Base-by-base conservation (phyloP, 2,329 filamentous ascomycete genomes). In the Zalaria obscura region DNA sequence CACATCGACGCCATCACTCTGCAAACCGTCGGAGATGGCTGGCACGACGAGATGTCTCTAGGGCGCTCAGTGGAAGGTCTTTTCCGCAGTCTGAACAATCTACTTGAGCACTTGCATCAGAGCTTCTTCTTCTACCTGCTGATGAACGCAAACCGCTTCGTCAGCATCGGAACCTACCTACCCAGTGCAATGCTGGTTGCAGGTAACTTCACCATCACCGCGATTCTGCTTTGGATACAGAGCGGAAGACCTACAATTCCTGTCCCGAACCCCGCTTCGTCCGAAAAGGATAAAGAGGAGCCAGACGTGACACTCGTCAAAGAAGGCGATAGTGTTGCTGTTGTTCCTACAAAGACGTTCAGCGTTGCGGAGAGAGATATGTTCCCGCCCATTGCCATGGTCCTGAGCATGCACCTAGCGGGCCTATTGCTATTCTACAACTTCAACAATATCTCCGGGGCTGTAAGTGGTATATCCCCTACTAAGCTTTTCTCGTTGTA, bases 111-210 rank as follows among this genome's bases (percentile, higher is more conserved):
- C 58, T 71, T 98, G 46, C 91, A 98, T 59, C 91, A 98, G 65
- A 95, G 88, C 60, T 98, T 98, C 69, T 98, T 98, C 73, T 96
- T 98, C 65, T 98, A 98, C 60, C 69, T 98, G 40, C 72, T 98
- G 36, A 87, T 96, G 76, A 81, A 93, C 50, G 76, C 80, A 27
- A 84, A 91, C 53, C 79, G 88, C 7, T 98, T 98, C 57, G 91
- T 96, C 51, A 96, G 88, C 62, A 98, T 98, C 48, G 91, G 91
- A 10, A 98, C 89, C 1, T 98, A 98, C 56, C 72, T 98, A 3
- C 91, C 91, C 0, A 93, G 86, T 52, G 91, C 91, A n/a, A 98
- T 98, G 91, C 65, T 96, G 39, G 73, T 98, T 43, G 91, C 91
- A 2, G 83, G 80, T 35, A 95, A 88, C 59, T 96, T 96, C 56